Conservation (phyloP, 1,284 basidiomycete genomes). For the Tetrapyrgos nigripes region DNA sequence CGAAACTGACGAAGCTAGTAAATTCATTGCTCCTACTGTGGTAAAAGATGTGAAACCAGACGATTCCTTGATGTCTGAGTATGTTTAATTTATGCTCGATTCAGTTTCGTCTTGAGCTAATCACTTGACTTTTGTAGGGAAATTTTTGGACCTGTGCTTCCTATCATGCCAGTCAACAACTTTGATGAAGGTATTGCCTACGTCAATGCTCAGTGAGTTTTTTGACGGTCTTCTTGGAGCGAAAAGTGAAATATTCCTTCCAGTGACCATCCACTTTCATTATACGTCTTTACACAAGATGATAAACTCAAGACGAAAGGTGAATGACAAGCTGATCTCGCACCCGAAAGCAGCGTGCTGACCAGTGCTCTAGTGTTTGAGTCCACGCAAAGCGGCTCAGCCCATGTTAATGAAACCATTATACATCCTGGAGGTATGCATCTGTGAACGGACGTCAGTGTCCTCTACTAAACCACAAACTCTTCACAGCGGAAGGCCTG, state of each 20-base stretch:
- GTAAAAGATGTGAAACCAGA: conserved; percentile 66
- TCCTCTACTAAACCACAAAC: neutral
- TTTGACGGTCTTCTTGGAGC: neutral
- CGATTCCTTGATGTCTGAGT: conserved; percentile 83
- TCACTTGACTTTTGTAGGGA: conserved; percentile 48
- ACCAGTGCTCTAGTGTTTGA: conserved; percentile 56
- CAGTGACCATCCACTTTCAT: conserved; percentile 79
- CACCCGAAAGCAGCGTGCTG: neutral
- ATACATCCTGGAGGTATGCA: conserved; percentile 59
- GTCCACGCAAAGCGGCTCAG: conserved; percentile 72
- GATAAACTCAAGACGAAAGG: conserved; percentile 66
- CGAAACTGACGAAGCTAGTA: conserved; percentile 59
- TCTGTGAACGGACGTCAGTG: neutral
- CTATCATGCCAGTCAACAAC: conserved; percentile 77
- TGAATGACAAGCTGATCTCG: conserved; percentile 24
- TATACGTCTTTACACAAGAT: conserved; percentile 80
- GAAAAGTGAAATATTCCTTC: conserved; percentile 1
- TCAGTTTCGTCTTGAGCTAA: neutral
- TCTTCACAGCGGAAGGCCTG: conserved; percentile 57
- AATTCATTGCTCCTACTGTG: conserved; percentile 73
- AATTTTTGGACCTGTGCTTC: conserved; percentile 80
- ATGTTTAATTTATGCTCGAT: conserved; percentile 29
- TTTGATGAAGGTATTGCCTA: conserved; percentile 78
- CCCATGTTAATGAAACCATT: conserved; percentile 70
- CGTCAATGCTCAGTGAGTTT: conserved; percentile 62